Evolutionary conservation across 352 stramenopile species (phyloP).

Genomic region (Phytophthora megakarya): DNA sequence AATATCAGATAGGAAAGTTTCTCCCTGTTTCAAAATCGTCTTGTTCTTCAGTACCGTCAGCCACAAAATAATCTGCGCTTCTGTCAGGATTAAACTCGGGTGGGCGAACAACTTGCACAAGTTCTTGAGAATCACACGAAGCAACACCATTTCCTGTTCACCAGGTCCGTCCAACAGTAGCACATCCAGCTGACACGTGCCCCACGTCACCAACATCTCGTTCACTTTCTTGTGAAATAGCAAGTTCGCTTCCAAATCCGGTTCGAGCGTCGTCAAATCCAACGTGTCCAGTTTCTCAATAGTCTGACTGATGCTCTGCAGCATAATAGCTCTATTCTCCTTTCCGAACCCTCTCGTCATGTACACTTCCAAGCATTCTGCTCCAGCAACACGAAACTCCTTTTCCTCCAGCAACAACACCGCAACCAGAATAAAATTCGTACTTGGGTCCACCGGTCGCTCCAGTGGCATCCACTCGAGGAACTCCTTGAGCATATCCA

Average conservation of each 20-base stretch:
- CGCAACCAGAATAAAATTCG: slow-evolving; percentile 70
- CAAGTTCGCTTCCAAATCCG: slow-evolving; percentile 57
- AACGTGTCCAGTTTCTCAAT: slow-evolving; percentile 58
- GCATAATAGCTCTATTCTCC: slow-evolving; percentile 65
- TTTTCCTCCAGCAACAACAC: slow-evolving; percentile 58
- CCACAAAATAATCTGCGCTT: slow-evolving; percentile 80
- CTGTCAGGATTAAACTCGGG: slow-evolving; percentile 68
- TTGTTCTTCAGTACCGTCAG: slow-evolving; percentile 76
- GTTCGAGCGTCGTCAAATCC: slow-evolving; percentile 46
- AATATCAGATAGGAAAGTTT: slow-evolving; percentile 44
- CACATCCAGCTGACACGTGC: slow-evolving; percentile 65
- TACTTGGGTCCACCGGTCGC: slow-evolving; percentile 50
- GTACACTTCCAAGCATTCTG: slow-evolving; percentile 76
- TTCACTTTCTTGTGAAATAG: slow-evolving; percentile 80
- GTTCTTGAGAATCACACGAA: slow-evolving; percentile 50
- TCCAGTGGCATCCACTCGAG: slow-evolving; percentile 84
- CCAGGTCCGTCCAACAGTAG: slow-evolving; percentile 47
- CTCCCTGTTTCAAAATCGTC: slow-evolving; percentile 52
- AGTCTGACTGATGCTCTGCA: slow-evolving; percentile 61
- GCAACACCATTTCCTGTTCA: slow-evolving; percentile 52
- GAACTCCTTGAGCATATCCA: slow-evolving; percentile 84
- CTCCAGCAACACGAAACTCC: slow-evolving; percentile 59
- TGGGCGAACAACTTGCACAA: slow-evolving; percentile 66
- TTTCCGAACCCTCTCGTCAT: slow-evolving; percentile 74
- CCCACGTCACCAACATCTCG: slow-evolving; percentile 75